These are phyloP conservation scores for Leptographium galeiforme DNA, from an alignment of 2,329 filamentous ascomycete genomes.

Conservation along the genomic window DNA sequence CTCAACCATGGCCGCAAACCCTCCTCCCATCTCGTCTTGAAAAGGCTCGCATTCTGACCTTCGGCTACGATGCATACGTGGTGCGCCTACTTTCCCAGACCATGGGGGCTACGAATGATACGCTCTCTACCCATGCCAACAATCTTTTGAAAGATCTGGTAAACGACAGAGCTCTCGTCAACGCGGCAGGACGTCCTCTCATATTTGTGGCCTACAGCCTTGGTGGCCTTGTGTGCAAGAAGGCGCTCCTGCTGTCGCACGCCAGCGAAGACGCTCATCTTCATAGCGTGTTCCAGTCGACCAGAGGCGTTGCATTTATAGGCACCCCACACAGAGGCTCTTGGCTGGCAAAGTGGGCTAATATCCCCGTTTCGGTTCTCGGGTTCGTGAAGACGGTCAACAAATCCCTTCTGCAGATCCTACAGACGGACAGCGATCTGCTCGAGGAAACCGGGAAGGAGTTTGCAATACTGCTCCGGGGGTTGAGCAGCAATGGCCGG, in stretches of 20 bases:
- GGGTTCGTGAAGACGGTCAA: slow-evolving; percentile 20
- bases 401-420: slow-evolving; percentile 14
- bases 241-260: slow-evolving; percentile 20
- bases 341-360: slow-evolving; percentile 21
- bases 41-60: slow-evolving; percentile 23
- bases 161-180: slow-evolving; percentile 10
- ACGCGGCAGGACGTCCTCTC: slow-evolving; percentile 14
- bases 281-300: slow-evolving; percentile 14
- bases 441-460: slow-evolving; percentile 8
- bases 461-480: background rate
- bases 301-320: slow-evolving; percentile 22
- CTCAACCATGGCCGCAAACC: slow-evolving; percentile 20
- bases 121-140: slow-evolving; percentile 17
- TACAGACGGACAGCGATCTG: slow-evolving; percentile 15
- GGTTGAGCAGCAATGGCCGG: background rate
- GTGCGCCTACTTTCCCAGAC: too few relatives aligned
- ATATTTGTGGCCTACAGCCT: slow-evolving; percentile 21
- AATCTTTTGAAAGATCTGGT: slow-evolving; percentile 18
- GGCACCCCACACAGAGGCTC: slow-evolving; percentile 24
- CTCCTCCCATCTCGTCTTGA: slow-evolving; percentile 19
- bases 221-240: slow-evolving; percentile 25
- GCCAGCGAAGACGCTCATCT: slow-evolving; percentile 18
- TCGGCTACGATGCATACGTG: slow-evolving; percentile 25
- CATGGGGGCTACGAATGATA: too few relatives aligned
- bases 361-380: slow-evolving; percentile 16